Evolutionary conservation across 192 early-diverging fungal genomes (phyloP).

Genomic region (Backusella macrospora): DNA sequence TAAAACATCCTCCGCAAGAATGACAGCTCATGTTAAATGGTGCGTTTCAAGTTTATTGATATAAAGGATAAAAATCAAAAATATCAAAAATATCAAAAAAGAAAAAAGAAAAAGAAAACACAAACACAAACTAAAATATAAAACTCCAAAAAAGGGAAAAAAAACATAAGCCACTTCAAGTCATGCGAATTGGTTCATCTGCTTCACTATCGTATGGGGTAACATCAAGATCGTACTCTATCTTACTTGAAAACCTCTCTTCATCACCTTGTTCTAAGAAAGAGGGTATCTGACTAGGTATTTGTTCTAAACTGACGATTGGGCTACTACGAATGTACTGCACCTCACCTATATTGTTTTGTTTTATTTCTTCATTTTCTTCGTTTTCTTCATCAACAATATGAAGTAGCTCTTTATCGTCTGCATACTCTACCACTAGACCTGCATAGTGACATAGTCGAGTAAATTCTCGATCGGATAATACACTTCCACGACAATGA

Average conservation of each 20-base stretch:
- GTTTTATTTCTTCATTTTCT: not conserved
- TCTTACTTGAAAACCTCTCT: not conserved
- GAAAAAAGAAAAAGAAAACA: conserved; percentile 1
- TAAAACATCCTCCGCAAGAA: conserved; percentile 34
- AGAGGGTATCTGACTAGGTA: conserved; percentile 16
- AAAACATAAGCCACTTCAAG: conserved; percentile 16
- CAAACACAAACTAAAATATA: not conserved
- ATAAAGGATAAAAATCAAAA: not conserved
- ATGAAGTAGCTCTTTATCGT: not conserved
- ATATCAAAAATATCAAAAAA: no score
- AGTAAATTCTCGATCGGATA: not conserved
- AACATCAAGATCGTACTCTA: conserved; percentile 14
- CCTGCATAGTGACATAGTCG: conserved; percentile 1
- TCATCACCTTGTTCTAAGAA: conserved; percentile 12
- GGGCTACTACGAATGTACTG: not conserved
- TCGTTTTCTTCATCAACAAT: conserved; percentile 11
- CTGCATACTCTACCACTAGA: not conserved
- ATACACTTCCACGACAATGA: not conserved
- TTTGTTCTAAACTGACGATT: not conserved
- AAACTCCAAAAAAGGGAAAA: not conserved
- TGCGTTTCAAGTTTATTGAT: not conserved
- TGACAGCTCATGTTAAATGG: conserved; percentile 27
- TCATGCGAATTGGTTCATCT: conserved; percentile 17
- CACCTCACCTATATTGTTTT: not conserved
- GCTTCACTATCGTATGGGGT: conserved; percentile 12